Percentiles rank a stretch among this genome's conserved stretches.
phyloP scores from a whole-genome alignment of 106 monocot genomes.

The Hemerocallis citrina region DNA sequence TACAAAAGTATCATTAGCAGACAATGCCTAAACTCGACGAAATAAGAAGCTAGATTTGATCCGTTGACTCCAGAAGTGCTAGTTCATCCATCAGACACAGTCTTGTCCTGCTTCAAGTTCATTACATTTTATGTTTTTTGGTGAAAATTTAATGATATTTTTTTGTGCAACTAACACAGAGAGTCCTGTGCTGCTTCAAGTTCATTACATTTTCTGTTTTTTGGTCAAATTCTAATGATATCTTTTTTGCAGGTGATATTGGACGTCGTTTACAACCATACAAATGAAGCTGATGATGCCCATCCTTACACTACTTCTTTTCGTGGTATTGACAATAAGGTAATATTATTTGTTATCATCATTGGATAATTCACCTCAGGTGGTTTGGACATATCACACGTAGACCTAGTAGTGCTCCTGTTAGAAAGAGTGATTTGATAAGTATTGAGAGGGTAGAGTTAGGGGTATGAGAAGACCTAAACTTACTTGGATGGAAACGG shows the following conservation, averaged over 20 bases:
- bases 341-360: slow-evolving; percentile 4
- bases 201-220: background rate
- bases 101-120: too few relatives aligned
- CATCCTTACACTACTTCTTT: slow-evolving; percentile 89
- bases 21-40: background rate
- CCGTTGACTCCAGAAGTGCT: background rate
- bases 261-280: slow-evolving; percentile 99
- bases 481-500: too few relatives aligned
- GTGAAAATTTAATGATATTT: slow-evolving; percentile 7
- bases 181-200: too few relatives aligned
- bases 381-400: too few relatives aligned
- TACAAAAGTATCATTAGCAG: too few relatives aligned
- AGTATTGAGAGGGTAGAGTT: too few relatives aligned
- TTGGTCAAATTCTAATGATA: slow-evolving; percentile 8
- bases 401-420: too few relatives aligned
- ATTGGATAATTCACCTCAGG: too few relatives aligned
- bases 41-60: background rate
- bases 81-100: too few relatives aligned
- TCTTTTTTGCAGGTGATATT: slow-evolving; percentile 63
- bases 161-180: too few relatives aligned
- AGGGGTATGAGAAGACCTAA: too few relatives aligned
- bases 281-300: slow-evolving; percentile 82
- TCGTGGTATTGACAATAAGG: slow-evolving; percentile 99
- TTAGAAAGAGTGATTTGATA: too few relatives aligned
- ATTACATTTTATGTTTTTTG: background rate